Evolutionary conservation across 306 rosid species (phyloP).

Genomic region (Sophora flavescens): DNA sequence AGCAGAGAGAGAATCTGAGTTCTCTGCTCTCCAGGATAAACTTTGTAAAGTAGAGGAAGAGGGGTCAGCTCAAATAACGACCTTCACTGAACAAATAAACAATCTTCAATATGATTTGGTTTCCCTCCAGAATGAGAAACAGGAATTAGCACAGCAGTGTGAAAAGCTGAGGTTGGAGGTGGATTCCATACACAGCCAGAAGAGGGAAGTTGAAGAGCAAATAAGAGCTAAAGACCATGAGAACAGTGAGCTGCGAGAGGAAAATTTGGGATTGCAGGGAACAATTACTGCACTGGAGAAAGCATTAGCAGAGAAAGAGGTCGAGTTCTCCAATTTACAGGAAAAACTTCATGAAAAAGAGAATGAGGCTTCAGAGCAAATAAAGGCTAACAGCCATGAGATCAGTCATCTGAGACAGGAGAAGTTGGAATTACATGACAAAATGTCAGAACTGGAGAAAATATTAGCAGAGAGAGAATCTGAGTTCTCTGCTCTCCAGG

Average conservation of each 20-base stretch:
- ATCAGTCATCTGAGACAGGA: slow-evolving; percentile 55
- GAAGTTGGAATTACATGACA: slow-evolving; percentile 47
- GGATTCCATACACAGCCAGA: slow-evolving; percentile 54
- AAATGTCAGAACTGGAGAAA: slow-evolving; percentile 47
- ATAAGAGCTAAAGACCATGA: too few species aligned
- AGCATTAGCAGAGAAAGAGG: too few species aligned
- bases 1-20: slow-evolving; percentile 49
- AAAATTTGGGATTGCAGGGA: too few species aligned
- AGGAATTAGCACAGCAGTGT: slow-evolving; percentile 48
- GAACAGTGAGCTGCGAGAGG: too few species aligned
- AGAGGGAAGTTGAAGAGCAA: slow-evolving; percentile 60
- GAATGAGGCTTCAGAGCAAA: slow-evolving; percentile 37
- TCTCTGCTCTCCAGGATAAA: slow-evolving; percentile 45
- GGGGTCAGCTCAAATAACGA: slow-evolving; percentile 39
- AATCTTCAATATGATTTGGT: slow-evolving; percentile 58
- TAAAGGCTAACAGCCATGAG: slow-evolving; percentile 49
- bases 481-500: slow-evolving; percentile 48
- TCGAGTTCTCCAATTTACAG: too few species aligned
- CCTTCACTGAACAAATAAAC: slow-evolving; percentile 51
- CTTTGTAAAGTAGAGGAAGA: slow-evolving; percentile 44
- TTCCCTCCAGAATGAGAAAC: slow-evolving; percentile 64
- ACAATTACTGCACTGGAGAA: too few species aligned
- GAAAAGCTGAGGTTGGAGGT: slow-evolving; percentile 56
- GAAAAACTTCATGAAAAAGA: too few species aligned
- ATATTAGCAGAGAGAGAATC: slow-evolving; percentile 49